Conservation (phyloP, 768 basidiomycete species). For the Boletus speciosus region DNA sequence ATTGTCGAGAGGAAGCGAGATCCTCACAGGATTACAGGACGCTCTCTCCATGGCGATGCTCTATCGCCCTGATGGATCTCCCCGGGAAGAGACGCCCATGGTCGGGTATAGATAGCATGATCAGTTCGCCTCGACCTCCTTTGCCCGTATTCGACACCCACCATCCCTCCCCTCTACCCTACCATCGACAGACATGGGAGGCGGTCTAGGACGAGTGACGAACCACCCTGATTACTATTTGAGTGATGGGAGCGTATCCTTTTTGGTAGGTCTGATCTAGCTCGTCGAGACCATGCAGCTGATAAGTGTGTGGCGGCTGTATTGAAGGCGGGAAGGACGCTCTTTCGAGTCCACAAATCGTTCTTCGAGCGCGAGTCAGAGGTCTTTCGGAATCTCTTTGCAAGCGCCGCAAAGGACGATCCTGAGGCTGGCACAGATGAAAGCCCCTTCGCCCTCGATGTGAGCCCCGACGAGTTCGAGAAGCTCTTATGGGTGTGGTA, state of each 20-base stretch:
- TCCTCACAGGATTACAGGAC: slow-evolving; percentile 4
- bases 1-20: slow-evolving; percentile 3
- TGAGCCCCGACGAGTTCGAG: slow-evolving; percentile 43
- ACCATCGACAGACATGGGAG: slow-evolving; percentile 10
- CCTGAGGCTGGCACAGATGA: slow-evolving; percentile 35
- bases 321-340: slow-evolving; percentile 44
- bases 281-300: background rate
- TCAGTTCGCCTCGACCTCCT: background rate
- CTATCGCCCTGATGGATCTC: slow-evolving; percentile 9
- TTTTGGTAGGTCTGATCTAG: slow-evolving; percentile 14
- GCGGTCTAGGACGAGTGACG: slow-evolving; percentile 5
- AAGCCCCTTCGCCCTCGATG: slow-evolving; percentile 43
- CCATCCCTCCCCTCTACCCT: background rate
- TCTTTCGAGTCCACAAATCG: slow-evolving; percentile 53
- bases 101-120: slow-evolving; percentile 17
- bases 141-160: background rate
- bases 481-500: slow-evolving; percentile 60
- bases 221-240: slow-evolving; percentile 12
- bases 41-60: background rate
- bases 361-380: slow-evolving; percentile 59
- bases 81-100: slow-evolving; percentile 14
- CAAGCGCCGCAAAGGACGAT: slow-evolving; percentile 25
- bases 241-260: slow-evolving; percentile 8
- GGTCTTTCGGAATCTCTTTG: slow-evolving; percentile 38
- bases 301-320: slow-evolving; percentile 4